Percentiles rank a stretch among this genome's conserved stretches.
Conservation (phyloP, 2,329 filamentous ascomycete genomes). For the Nemania diffusa region DNA sequence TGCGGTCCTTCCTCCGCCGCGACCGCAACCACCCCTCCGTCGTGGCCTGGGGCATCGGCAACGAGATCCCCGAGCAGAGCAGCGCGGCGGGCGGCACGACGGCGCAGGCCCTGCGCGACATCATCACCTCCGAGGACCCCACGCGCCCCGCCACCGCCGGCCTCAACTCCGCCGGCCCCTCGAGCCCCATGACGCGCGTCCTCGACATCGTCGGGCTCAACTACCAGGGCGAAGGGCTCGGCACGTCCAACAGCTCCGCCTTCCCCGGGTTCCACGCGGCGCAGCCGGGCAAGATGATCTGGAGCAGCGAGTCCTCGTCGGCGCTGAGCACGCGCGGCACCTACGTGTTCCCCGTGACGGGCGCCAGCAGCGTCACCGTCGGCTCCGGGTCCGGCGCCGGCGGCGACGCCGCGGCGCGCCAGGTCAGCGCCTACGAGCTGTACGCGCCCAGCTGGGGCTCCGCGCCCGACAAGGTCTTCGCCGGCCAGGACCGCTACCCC, state of each 20-base stretch:
- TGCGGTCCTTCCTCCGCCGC: constrained; percentile 62
- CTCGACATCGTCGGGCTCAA: constrained; percentile 64
- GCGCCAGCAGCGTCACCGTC: constrained; percentile 51
- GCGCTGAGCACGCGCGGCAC: constrained; percentile 61
- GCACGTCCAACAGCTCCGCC: constrained; percentile 18
- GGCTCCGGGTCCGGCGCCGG: constrained; percentile 53
- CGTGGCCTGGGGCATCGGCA: constrained; percentile 64
- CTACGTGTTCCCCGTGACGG: constrained; percentile 63
- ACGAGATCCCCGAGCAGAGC: constrained; percentile 63
- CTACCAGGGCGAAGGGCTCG: constrained; percentile 63
- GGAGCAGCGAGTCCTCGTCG: constrained; percentile 56
- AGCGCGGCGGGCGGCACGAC: constrained; percentile 35
- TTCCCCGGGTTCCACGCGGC: constrained; percentile 53
- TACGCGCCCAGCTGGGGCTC: constrained; percentile 60
- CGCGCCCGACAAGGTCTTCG: constrained; percentile 65
- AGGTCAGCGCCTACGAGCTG: constrained; percentile 63
- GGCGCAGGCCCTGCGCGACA: constrained; percentile 52
- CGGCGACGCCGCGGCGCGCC: constrained; percentile 49
- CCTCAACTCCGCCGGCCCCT: constrained; percentile 59
- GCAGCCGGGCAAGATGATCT: constrained; percentile 61
- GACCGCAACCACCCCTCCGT: constrained; percentile 66
- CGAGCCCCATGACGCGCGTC: constrained; percentile 52
- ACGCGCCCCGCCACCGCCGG: constrained; percentile 58
- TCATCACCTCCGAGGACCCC: constrained; percentile 58
- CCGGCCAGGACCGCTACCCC: constrained; percentile 57